Evolutionary conservation across 352 stramenopile species (phyloP), one percentile per base, ranked within the genome.

Genomic region (Pythium myriotylum): DNA sequence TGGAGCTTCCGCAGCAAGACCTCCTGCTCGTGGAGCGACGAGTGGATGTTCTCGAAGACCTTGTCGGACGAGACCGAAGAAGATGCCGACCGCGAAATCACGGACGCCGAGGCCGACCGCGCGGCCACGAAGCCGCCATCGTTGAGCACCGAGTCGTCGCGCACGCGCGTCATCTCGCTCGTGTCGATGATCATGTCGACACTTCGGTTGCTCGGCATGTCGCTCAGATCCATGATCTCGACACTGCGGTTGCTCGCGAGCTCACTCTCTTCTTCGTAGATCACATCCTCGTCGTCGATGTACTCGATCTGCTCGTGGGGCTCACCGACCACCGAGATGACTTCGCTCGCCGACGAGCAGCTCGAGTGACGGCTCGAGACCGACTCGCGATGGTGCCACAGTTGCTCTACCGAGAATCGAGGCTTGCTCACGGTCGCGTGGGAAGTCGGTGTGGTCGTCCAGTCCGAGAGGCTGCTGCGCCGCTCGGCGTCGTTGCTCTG

Each of bases 161-260:
- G 54, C 54, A 61, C 54, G 22, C 54, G 54, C 43, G 23, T 24
- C 54, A 65, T 65, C 22, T 65, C 58, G 23, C 49, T 59, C 22
- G 58, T 65, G 50, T 65, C 58, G 26, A 65, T 20, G 13, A 48
- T 52, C 29, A 53, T 23, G 4, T 57, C 13, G 33, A 64, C 54
- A 16, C 23, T 47, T 35, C 39, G 32, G 37, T 24, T 22, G 35
- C 51, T 48, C 22, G 47, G 20, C 19, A 50, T 50, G 20, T 50
- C 47, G 26, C 24, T 22, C 23, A 35, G 23, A 12, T 33, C 53
- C 19, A 26, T 42, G 37, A n/a, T 40, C 4, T 26, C 35, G 13
- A 35, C 40, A 32, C 41, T 61, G 26, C 41, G 41, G 14, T 53
- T 32, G 48, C 27, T 51, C 56, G 42, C 14, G 2, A 49, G 14